Conservation (phyloP, 2,329 filamentous ascomycete species). For the Diplodia sapinea region DNA sequence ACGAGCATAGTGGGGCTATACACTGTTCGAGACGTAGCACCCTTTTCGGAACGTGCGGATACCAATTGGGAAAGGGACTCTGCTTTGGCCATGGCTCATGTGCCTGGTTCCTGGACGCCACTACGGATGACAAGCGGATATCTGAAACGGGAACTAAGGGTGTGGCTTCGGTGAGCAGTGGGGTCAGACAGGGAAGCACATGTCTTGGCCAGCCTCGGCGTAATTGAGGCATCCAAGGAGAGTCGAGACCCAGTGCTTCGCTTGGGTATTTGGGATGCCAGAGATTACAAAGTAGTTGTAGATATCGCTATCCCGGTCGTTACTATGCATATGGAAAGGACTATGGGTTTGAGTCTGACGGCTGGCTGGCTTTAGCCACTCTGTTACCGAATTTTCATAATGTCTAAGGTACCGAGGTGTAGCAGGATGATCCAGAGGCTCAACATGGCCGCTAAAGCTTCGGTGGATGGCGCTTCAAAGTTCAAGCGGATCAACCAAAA, state of each 20-base stretch:
- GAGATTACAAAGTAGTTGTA: slow-evolving; percentile 1
- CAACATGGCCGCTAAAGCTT: neutral
- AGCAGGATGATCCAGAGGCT: neutral
- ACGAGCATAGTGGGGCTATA: neutral
- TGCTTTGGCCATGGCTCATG: slow-evolving; percentile 1
- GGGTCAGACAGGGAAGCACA: neutral
- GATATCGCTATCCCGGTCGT: neutral
- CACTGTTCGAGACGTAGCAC: neutral
- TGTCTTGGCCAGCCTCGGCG: neutral
- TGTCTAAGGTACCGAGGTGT: neutral
- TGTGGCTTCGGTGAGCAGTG: slow-evolving; percentile 1
- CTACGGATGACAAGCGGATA: slow-evolving; percentile 16
- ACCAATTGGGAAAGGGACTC: slow-evolving; percentile 14
- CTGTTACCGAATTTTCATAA: neutral
- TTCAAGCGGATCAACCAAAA: neutral
- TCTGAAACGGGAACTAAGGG: slow-evolving; percentile 2
- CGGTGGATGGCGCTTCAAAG: neutral
- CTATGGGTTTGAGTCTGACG: neutral
- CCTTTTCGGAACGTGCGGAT: neutral
- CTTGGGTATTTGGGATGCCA: slow-evolving; percentile 21
- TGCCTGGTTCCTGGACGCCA: neutral
- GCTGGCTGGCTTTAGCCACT: neutral
- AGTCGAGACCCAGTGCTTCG: slow-evolving; percentile 1
- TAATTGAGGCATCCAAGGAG: neutral
- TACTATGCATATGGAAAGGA: neutral